A percentile compares a stretch with the other conserved stretches of the same genome.
Conservation (phyloP, 495 filamentous ascomycete species). For the Friedmanniomyces endolithicus region DNA sequence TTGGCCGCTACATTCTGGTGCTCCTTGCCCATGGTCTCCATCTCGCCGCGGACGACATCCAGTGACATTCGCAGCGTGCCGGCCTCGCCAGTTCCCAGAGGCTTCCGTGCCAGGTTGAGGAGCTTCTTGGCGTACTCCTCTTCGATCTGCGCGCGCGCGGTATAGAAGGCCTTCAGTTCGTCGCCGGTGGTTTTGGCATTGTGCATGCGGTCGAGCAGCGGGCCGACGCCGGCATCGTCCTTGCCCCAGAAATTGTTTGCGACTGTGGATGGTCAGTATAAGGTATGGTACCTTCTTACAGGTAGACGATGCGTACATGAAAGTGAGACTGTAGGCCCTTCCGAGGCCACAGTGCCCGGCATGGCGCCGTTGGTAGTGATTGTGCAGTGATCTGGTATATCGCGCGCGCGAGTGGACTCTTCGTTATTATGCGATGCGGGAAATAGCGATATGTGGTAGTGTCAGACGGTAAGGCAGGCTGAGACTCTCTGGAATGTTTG, state of each 20-base stretch:
- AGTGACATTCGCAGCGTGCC: conserved; percentile 75
- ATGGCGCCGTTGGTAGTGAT: conserved; percentile 34
- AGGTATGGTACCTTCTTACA: not conserved
- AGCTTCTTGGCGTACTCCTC: conserved; percentile 96
- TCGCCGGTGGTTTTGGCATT: conserved; percentile 91
- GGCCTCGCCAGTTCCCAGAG: conserved; percentile 76
- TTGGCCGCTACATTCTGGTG: conserved; percentile 81
- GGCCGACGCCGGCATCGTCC: conserved; percentile 89
- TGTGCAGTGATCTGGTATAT: not conserved
- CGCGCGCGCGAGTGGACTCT: not conserved
- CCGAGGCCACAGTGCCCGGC: conserved; percentile 45
- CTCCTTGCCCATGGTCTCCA: conserved; percentile 88
- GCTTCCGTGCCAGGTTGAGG: conserved; percentile 70
- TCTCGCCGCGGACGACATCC: conserved; percentile 74
- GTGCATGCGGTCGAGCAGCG: conserved; percentile 92
- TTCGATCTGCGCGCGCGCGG: conserved; percentile 81
- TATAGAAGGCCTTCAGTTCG: conserved; percentile 86
- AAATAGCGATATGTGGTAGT: conserved; percentile 4
- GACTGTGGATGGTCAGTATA: conserved; percentile 42
- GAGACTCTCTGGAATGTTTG: not conserved
- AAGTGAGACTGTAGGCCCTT: conserved; percentile 50
- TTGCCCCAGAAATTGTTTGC: conserved; percentile 99
- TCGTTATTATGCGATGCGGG: conserved; percentile 20
- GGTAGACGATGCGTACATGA: conserved; percentile 36
- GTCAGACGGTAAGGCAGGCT: not conserved